Base-by-base conservation (phyloP, 352 stramenopile genomes). In the Globisporangium parvum region DNA sequence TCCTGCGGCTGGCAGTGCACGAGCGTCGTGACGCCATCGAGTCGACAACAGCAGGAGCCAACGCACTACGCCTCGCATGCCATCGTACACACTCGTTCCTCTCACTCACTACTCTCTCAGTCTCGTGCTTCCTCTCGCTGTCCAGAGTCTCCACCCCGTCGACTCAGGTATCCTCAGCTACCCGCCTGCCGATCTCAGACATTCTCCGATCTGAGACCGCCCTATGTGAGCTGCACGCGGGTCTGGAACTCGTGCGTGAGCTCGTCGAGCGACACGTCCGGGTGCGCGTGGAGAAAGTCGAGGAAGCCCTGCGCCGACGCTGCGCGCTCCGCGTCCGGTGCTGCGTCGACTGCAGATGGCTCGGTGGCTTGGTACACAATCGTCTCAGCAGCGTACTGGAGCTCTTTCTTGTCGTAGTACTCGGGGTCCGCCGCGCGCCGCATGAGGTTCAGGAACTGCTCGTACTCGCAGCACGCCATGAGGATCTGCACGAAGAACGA, bases 381-480 rank as follows among this genome's bases (percentile, higher is more conserved):
- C 33, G 53, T 70, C 58, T 91, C 77, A 12, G 77, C 80, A 37
- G 87, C 67, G 57, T 77, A 74, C 63, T 82, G 71, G 51, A 91
- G 72, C 56, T 85, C 77, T 57, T 88, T 85, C 73, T 91, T 91
- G 57, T 86, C 75, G 59, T 88, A 86, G 60, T 88, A 91, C 57
- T 91, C 78, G 2, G 81, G 77, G 48, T 91, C 81, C 20, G 75
- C 81, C 24, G 80, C 77, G 40, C 81, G 81, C 47, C 77, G 77
- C 81, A 91, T 91, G 37, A 91, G 73, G 65, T 88, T 91, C n/a
- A 89, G 55, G 49, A 91, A 91, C 68, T 91, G 81, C 47, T 91
- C 81, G 58, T 89, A 91, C 68, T 91, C 81, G 64, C 69, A 83
- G 53, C 81, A 91, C 8, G 81, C 73, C 62, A 85, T 57, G 18